phyloP scores from a whole-genome alignment of 345 rosid species.

The Isatis tinctoria region DNA sequence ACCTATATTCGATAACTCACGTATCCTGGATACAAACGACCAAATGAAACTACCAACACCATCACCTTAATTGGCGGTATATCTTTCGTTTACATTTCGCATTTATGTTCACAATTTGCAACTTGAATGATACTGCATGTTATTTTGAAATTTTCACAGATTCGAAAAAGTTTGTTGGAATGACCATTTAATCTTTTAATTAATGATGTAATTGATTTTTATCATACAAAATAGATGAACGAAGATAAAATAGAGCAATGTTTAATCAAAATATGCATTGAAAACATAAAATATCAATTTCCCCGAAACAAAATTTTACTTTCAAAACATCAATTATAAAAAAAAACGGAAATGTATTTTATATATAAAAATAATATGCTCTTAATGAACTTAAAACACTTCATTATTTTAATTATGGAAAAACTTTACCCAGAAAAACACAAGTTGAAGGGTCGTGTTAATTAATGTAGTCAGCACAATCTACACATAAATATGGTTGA shows the following conservation, averaged over 20 bases:
- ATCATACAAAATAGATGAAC: too few species aligned
- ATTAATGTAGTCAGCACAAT: neutral
- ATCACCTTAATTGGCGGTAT: neutral
- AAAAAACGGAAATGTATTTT: too few species aligned
- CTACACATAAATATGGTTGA: neutral
- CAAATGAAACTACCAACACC: neutral
- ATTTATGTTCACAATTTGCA: neutral
- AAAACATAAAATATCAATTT: too few species aligned
- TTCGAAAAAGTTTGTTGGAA: too few species aligned
- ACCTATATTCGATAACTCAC: conserved; percentile 19
- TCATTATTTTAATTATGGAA: neutral
- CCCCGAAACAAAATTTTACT: too few species aligned
- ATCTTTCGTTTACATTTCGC: neutral
- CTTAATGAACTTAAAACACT: neutral
- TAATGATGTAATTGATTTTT: too few species aligned
- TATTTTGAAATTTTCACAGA: too few species aligned
- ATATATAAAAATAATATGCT: neutral
- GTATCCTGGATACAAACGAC: neutral
- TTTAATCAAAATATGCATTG: too few species aligned
- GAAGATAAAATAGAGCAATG: too few species aligned
- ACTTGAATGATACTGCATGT: neutral
- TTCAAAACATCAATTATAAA: too few species aligned
- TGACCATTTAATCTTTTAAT: too few species aligned
- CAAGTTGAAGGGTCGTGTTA: neutral
- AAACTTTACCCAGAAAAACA: neutral